Evolutionary conservation across 225 moss, liverwort and hornwort species (phyloP).

Genomic region (Polytrichum formosum): DNA sequence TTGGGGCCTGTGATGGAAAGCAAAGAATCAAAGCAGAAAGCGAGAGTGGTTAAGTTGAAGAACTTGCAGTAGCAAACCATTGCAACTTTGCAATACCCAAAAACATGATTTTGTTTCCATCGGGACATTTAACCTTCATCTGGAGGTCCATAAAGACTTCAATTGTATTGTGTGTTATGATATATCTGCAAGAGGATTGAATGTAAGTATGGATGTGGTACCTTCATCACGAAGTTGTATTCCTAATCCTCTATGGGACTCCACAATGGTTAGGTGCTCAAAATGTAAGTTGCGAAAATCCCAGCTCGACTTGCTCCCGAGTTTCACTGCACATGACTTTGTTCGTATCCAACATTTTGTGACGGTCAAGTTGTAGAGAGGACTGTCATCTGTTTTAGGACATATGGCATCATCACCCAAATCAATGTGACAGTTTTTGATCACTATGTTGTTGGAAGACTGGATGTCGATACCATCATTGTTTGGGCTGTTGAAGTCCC

Average conservation of each 20-base stretch:
- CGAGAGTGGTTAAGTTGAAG: too few species aligned
- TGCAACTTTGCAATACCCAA: too few species aligned
- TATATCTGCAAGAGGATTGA: too few species aligned
- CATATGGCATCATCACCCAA: constrained; percentile 92
- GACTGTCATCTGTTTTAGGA: constrained; percentile 56
- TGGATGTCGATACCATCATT: constrained; percentile 89
- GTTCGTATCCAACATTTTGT: constrained; percentile 82
- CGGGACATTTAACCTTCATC: too few species aligned
- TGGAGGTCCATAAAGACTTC: too few species aligned
- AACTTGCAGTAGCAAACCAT: too few species aligned
- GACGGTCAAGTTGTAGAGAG: constrained; percentile 72
- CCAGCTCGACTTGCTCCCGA: constrained; percentile 55
- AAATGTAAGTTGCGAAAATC: constrained; percentile 64
- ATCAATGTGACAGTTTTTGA: constrained; percentile 68
- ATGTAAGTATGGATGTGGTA: constrained; percentile 10
- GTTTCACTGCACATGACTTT: constrained; percentile 80
- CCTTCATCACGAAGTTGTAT: constrained; percentile 82
- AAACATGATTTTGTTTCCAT: too few species aligned
- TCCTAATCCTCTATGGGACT: constrained; percentile 83
- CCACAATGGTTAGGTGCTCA: constrained; percentile 64
- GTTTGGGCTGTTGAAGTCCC: constrained; percentile 89
- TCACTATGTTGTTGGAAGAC: constrained; percentile 80
- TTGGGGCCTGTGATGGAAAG: too few species aligned
- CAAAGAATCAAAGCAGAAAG: too few species aligned
- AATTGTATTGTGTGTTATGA: too few species aligned